These are phyloP conservation scores for Podila verticillata DNA, from an alignment of 192 early-diverging fungal genomes.

Conservation along the genomic window DNA sequence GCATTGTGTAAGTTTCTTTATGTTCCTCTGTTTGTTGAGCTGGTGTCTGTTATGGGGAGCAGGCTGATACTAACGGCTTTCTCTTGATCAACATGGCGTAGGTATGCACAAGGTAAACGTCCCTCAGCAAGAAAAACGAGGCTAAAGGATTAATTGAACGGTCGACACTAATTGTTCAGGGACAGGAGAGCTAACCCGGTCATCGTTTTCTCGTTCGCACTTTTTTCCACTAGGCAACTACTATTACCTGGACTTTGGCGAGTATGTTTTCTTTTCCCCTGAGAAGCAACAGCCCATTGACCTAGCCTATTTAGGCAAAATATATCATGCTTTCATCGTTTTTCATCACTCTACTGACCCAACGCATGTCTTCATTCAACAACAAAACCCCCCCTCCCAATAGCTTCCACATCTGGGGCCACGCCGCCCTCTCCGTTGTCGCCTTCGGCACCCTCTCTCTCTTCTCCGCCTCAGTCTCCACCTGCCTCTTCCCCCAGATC, in stretches of 20 bases:
- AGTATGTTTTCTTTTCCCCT: conserved; percentile 8
- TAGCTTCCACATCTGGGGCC: conserved; percentile 46
- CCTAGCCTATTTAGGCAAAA: neutral
- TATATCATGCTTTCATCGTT: neutral
- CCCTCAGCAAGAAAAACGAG: no score
- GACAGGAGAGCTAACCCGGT: no score
- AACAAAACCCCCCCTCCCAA: conserved; percentile 2
- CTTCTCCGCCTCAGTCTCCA: conserved; percentile 39
- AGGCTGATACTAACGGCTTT: neutral
- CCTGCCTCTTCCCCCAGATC: conserved; percentile 37
- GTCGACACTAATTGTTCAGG: no score
- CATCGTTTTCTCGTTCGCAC: no score
- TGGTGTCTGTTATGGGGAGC: no score
- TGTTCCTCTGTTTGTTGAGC: neutral
- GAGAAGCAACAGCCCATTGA: no score
- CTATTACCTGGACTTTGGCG: conserved; percentile 51
- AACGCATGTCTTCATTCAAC: neutral
- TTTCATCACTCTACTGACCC: neutral
- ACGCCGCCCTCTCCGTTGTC: conserved; percentile 32
- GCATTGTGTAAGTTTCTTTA: conserved; percentile 18
- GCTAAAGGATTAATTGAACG: neutral
- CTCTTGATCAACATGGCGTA: neutral
- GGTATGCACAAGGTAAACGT: conserved; percentile 32
- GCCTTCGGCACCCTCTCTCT: conserved; percentile 45
- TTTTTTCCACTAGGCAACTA: conserved; percentile 14